Evolutionary conservation across 768 basidiomycete species (phyloP).

Genomic region (Psilocybe cubensis): DNA sequence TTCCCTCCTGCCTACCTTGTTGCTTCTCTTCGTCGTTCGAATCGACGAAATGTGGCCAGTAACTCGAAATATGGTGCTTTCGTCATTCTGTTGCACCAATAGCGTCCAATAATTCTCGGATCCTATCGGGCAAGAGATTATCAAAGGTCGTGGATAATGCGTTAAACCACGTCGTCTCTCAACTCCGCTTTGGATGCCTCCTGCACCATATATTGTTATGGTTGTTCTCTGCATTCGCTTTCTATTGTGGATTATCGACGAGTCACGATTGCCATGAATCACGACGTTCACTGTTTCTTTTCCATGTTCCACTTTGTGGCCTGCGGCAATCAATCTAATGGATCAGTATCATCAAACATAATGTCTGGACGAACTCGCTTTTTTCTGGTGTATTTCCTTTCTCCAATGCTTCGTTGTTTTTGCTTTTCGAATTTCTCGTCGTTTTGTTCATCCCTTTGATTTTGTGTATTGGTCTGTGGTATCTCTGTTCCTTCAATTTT

Average conservation of each 20-base stretch:
- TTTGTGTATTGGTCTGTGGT: background rate
- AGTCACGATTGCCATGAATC: background rate
- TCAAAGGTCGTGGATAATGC: background rate
- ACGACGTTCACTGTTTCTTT: background rate
- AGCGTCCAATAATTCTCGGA: background rate
- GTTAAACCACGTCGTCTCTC: too few relatives aligned
- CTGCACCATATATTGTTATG: background rate
- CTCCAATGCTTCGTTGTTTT: background rate
- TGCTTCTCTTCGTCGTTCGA: background rate
- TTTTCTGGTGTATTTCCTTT: background rate
- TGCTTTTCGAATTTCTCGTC: too few relatives aligned
- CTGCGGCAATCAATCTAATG: background rate
- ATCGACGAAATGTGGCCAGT: background rate
- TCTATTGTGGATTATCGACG: background rate
- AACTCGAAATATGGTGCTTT: background rate
- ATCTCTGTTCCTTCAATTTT: background rate
- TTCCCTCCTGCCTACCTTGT: background rate
- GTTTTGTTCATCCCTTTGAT: background rate
- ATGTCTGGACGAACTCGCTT: background rate
- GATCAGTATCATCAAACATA: background rate
- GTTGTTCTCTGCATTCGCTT: background rate
- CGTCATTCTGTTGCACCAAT: background rate
- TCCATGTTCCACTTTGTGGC: background rate
- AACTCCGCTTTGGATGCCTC: background rate
- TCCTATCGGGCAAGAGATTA: background rate